Conservation (phyloP, 1,139 yeast genomes). For the Taphrina wiesneri region DNA sequence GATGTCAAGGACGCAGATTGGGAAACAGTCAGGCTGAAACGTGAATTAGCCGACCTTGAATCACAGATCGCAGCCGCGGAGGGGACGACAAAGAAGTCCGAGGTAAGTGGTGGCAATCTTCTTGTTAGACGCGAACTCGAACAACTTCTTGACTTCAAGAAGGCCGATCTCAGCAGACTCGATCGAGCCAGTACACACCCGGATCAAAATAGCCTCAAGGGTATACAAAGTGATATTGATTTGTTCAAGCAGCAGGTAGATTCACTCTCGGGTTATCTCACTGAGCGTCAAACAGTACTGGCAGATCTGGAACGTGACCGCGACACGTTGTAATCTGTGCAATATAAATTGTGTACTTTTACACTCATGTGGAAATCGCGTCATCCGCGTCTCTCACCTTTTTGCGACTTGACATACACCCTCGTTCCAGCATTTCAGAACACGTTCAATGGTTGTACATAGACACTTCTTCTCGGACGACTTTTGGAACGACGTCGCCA, state of each 20-base stretch:
- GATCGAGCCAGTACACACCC: slow-evolving; percentile 36
- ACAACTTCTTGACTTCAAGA: slow-evolving; percentile 74
- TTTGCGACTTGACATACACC: no score
- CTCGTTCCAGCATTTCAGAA: no score
- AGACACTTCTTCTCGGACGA: neutral
- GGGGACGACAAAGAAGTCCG: slow-evolving; percentile 50
- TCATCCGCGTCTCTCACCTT: no score
- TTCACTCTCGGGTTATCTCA: slow-evolving; percentile 53
- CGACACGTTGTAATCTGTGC: slow-evolving; percentile 2
- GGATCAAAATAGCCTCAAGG: slow-evolving; percentile 38
- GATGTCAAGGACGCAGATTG: slow-evolving; percentile 69
- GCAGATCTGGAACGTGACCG: slow-evolving; percentile 48
- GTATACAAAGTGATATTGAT: slow-evolving; percentile 59
- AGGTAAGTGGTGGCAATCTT: slow-evolving; percentile 45
- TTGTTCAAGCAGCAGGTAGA: slow-evolving; percentile 66
- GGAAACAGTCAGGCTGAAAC: slow-evolving; percentile 83
- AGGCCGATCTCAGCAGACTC: slow-evolving; percentile 50
- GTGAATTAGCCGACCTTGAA: slow-evolving; percentile 76
- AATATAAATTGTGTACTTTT: neutral
- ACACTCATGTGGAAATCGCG: no score
- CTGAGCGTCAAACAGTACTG: slow-evolving; percentile 51
- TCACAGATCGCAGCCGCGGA: slow-evolving; percentile 62
- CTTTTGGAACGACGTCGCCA: neutral
- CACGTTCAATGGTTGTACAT: neutral
- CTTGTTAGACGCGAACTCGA: slow-evolving; percentile 71